phyloP scores from a whole-genome alignment of 2,329 filamentous ascomycete genomes.

The Gnomoniopsis sp. region DNA sequence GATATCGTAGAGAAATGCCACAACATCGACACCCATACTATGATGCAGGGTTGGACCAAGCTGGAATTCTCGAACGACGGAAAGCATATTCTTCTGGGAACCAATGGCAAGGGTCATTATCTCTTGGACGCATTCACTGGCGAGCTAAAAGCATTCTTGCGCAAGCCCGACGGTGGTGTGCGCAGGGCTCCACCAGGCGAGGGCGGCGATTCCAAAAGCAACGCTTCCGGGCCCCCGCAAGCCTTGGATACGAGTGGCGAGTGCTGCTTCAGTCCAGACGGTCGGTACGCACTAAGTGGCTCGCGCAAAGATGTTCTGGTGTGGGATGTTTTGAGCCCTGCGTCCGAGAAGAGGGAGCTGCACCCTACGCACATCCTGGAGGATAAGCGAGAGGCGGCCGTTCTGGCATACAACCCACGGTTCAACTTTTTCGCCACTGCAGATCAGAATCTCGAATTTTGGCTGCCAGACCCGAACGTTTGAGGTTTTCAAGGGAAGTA shows the following conservation, averaged over 20 bases:
- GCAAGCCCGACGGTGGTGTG: slow-evolving; percentile 51
- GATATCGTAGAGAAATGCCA: slow-evolving; percentile 64
- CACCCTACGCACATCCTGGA: slow-evolving; percentile 63
- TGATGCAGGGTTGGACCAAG: slow-evolving; percentile 75
- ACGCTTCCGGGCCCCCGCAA: slow-evolving; percentile 25
- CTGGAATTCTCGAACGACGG: slow-evolving; percentile 97
- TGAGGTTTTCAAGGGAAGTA: slow-evolving; percentile 26
- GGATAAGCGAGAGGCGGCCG: slow-evolving; percentile 65
- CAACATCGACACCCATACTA: slow-evolving; percentile 51
- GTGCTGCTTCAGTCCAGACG: slow-evolving; percentile 85
- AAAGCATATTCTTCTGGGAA: slow-evolving; percentile 79
- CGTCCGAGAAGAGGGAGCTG: slow-evolving; percentile 54
- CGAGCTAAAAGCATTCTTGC: slow-evolving; percentile 70
- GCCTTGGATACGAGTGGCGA: slow-evolving; percentile 65
- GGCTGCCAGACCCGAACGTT: slow-evolving; percentile 66
- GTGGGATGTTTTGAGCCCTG: slow-evolving; percentile 72
- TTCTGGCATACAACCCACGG: slow-evolving; percentile 84
- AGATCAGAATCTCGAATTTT: slow-evolving; percentile 78
- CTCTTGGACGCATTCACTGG: slow-evolving; percentile 92
- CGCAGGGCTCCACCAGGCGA: slow-evolving; percentile 54
- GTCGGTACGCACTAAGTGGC: slow-evolving; percentile 84
- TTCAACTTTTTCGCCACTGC: slow-evolving; percentile 91
- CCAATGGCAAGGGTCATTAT: slow-evolving; percentile 81
- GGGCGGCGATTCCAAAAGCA: slow-evolving; percentile 31
- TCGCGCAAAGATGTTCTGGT: slow-evolving; percentile 70